Conservation (phyloP, 2,329 filamentous ascomycete species). For the Colletotrichum viniferum region DNA sequence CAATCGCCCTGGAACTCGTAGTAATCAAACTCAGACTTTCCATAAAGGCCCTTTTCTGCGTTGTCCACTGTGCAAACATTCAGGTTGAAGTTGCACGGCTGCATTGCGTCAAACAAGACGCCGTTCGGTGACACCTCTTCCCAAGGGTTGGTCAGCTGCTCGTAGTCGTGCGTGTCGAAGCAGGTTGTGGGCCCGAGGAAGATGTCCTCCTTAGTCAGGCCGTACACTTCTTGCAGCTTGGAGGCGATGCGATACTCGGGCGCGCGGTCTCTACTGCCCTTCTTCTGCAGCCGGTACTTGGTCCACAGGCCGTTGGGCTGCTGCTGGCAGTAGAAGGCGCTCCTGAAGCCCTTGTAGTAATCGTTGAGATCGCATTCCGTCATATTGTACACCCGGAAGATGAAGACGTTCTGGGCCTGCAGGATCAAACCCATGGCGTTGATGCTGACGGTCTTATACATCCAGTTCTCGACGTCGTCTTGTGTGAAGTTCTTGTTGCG, state of each 20-base stretch:
- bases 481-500: neutral
- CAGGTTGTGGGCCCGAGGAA: neutral
- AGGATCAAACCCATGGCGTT: neutral
- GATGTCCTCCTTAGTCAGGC: neutral
- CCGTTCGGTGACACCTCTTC: neutral
- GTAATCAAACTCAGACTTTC: neutral
- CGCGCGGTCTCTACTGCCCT: neutral
- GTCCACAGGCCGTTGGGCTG: neutral
- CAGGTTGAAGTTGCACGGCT: neutral
- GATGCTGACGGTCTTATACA: neutral
- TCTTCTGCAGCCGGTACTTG: neutral
- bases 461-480: slow-evolving; percentile 1
- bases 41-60: neutral
- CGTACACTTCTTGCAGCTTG: neutral
- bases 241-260: neutral
- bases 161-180: neutral
- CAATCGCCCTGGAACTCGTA: neutral
- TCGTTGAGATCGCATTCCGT: neutral
- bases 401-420: neutral
- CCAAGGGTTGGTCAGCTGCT: neutral
- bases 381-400: neutral
- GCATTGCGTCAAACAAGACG: neutral
- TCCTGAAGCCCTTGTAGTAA: neutral
- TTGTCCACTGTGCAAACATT: neutral
- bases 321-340: neutral